phyloP scores from a whole-genome alignment of 78 protist genomes.

The Emiliania huxleyi region DNA sequence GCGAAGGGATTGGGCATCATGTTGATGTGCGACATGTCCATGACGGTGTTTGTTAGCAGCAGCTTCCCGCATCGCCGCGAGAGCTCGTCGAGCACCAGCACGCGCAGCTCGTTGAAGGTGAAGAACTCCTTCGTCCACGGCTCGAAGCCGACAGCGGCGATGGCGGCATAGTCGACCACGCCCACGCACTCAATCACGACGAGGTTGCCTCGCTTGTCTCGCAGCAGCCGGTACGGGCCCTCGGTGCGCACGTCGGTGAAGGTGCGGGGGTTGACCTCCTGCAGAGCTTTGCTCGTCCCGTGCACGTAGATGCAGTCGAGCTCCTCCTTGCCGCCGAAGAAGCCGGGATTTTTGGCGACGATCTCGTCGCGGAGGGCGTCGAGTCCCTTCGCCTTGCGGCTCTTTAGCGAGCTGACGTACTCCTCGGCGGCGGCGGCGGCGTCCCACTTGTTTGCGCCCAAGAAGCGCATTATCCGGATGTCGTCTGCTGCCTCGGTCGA shows the following conservation, averaged over 20 bases:
- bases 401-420: not conserved
- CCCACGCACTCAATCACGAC: not conserved
- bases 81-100: not conserved
- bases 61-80: not conserved
- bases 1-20: not conserved
- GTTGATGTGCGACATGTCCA: not conserved
- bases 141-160: not conserved
- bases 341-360: not conserved
- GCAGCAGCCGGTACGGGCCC: not conserved
- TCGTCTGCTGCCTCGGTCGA: not conserved
- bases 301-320: not conserved
- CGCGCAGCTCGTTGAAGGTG: not conserved
- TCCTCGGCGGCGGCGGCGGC: not conserved
- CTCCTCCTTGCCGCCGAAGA: not conserved
- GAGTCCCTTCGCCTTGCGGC: not conserved
- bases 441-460: not conserved
- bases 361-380: not conserved
- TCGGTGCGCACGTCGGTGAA: not conserved
- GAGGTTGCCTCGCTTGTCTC: not conserved
- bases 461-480: not conserved
- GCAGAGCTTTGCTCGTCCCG: not conserved
- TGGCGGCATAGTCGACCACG: not conserved
- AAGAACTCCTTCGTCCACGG: not conserved
- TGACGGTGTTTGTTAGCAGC: not conserved
- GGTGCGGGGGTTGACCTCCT: not conserved